Evolutionary conservation across 805 yeast genomes (phyloP).

Genomic region (Lachancea waltii): DNA sequence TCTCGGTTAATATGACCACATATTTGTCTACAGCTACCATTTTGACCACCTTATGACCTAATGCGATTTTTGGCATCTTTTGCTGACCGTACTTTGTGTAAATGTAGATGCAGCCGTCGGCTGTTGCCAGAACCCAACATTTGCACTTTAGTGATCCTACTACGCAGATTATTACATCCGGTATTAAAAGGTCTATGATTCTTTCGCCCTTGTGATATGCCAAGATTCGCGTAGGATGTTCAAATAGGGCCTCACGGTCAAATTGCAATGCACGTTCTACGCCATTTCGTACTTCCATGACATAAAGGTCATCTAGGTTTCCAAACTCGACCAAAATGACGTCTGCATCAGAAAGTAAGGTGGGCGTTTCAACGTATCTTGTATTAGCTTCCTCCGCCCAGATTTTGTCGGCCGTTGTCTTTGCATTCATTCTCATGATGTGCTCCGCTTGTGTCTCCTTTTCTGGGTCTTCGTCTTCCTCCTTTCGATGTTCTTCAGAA

Average conservation of each 20-base stretch:
- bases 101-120: constrained; percentile 34
- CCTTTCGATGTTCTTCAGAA: constrained; percentile 15
- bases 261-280: constrained; percentile 33
- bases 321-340: constrained; percentile 30
- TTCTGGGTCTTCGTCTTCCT: constrained; percentile 28
- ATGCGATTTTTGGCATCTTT: constrained; percentile 36
- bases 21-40: constrained; percentile 34
- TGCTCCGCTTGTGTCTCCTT: constrained; percentile 10
- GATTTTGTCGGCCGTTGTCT: constrained; percentile 21
- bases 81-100: constrained; percentile 31
- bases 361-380: constrained; percentile 25
- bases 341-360: constrained; percentile 27
- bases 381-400: constrained; percentile 29
- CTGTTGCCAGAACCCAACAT: constrained; percentile 40
- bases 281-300: constrained; percentile 31
- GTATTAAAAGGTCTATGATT: constrained; percentile 38
- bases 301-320: constrained; percentile 25
- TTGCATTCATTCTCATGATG: constrained; percentile 19
- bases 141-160: constrained; percentile 44
- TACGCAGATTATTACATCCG: constrained; percentile 34
- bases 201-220: constrained; percentile 33
- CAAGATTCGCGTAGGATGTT: constrained; percentile 35
- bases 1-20: constrained; percentile 52
- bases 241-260: constrained; percentile 30
- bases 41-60: constrained; percentile 46